These are phyloP conservation scores for Suillus hirtellus DNA, from an alignment of 768 basidiomycete species.

Conservation along the genomic window DNA sequence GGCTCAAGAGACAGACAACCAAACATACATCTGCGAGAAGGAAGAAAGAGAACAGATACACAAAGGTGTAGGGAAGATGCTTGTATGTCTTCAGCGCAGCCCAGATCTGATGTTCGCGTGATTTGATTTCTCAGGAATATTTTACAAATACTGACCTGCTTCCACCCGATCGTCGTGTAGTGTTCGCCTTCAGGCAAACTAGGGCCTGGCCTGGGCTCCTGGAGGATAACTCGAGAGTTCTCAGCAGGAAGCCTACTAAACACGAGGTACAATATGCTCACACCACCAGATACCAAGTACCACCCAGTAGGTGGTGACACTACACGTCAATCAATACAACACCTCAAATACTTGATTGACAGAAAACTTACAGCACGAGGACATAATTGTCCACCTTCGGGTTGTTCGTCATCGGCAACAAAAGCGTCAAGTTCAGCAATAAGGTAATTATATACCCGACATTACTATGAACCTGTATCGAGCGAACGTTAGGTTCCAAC, in stretches of 20 bases:
- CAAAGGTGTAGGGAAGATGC: conserved; percentile 78
- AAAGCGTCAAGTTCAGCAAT: conserved; percentile 65
- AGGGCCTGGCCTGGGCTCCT: conserved; percentile 83
- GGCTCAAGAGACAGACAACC: neutral
- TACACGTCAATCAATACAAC: conserved; percentile 23
- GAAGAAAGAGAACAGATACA: conserved; percentile 76
- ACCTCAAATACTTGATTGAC: neutral
- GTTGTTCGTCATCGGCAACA: conserved; percentile 57
- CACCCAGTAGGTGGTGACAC: conserved; percentile 77
- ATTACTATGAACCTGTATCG: conserved; percentile 66
- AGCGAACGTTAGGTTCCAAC: neutral
- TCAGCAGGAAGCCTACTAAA: neutral
- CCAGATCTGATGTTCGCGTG: conserved; percentile 59
- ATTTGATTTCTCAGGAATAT: conserved; percentile 1
- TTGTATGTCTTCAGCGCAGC: conserved; percentile 72
- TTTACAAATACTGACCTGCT: conserved; percentile 50
- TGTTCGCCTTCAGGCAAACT: conserved; percentile 72
- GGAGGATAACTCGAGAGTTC: conserved; percentile 63
- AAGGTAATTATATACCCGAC: conserved; percentile 70
- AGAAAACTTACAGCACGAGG: conserved; percentile 59
- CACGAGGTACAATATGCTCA: conserved; percentile 35
- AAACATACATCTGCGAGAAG: conserved; percentile 71
- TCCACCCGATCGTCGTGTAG: conserved; percentile 85
- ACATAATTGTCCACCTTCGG: conserved; percentile 74
- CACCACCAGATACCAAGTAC: conserved; percentile 87